phyloP scores from a whole-genome alignment of 768 basidiomycete genomes.

The Strobilomyces dryophilus region DNA sequence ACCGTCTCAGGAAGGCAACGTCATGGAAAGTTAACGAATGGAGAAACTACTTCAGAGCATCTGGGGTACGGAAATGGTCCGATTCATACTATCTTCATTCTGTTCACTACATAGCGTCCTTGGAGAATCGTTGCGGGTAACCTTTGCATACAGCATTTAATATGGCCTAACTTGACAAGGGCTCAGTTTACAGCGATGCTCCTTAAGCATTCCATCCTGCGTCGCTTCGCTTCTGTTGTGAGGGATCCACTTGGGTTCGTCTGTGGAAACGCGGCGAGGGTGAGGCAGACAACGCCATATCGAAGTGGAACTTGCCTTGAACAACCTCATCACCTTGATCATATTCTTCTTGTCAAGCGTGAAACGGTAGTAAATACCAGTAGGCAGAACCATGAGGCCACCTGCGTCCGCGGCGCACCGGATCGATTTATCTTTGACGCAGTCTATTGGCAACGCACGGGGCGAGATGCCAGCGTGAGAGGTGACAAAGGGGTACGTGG shows the following conservation, averaged over 20 bases:
- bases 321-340: slow-evolving; percentile 77
- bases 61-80: neutral
- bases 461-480: neutral
- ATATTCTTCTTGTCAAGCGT: slow-evolving; percentile 77
- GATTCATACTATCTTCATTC: neutral
- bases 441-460: slow-evolving; percentile 40
- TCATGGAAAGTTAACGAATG: slow-evolving; percentile 41
- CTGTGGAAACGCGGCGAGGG: slow-evolving; percentile 34
- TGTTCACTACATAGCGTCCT: no score
- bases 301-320: slow-evolving; percentile 53
- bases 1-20: slow-evolving; percentile 32
- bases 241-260: slow-evolving; percentile 89
- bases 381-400: slow-evolving; percentile 83
- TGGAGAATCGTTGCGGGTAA: neutral
- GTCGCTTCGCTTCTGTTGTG: slow-evolving; percentile 60
- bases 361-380: slow-evolving; percentile 94
- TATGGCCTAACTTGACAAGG: neutral
- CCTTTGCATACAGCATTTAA: neutral
- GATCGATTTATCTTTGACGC: slow-evolving; percentile 72
- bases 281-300: neutral
- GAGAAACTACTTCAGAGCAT: slow-evolving; percentile 27
- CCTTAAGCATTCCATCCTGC: slow-evolving; percentile 56
- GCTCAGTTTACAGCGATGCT: slow-evolving; percentile 38
- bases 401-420: slow-evolving; percentile 70
- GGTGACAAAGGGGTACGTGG: neutral